A percentile compares a stretch with the other conserved stretches of the same genome.
These are phyloP conservation scores for Ganoderma meredithae DNA, from an alignment of 1,284 basidiomycete genomes.

Conservation along the genomic window DNA sequence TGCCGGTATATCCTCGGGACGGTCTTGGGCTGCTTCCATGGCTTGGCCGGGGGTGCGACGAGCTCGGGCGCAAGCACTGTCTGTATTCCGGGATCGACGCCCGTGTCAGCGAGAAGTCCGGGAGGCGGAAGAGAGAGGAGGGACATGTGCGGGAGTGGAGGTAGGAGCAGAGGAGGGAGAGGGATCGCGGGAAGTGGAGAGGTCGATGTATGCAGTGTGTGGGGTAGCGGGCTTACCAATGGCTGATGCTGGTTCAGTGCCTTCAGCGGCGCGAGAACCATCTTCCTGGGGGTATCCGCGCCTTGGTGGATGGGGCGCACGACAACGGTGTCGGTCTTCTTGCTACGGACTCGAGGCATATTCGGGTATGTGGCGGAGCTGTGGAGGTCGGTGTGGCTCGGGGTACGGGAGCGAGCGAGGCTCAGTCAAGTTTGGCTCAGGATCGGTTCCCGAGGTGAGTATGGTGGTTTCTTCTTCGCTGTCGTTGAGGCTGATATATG, in stretches of 20 bases:
- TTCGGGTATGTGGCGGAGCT: background rate
- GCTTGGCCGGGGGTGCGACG: conserved; percentile 6
- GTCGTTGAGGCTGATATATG: conserved; percentile 3
- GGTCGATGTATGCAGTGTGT: background rate
- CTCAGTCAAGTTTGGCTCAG: background rate
- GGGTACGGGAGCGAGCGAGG: background rate
- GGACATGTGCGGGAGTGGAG: background rate
- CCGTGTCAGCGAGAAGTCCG: background rate
- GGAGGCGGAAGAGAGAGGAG: background rate
- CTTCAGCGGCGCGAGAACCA: conserved; percentile 17
- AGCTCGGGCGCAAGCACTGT: conserved; percentile 14
- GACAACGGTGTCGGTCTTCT: conserved; percentile 17
- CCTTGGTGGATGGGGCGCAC: conserved; percentile 24
- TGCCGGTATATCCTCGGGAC: background rate
- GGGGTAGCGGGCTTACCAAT: conserved; percentile 16
- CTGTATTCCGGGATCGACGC: conserved; percentile 10
- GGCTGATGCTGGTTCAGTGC: conserved; percentile 23
- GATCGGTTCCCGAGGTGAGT: conserved; percentile 7
- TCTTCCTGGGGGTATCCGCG: conserved; percentile 15
- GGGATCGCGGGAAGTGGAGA: background rate
- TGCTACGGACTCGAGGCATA: conserved; percentile 19
- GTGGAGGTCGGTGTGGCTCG: background rate
- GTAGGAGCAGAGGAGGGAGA: background rate
- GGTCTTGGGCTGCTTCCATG: conserved; percentile 20
- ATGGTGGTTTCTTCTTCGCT: background rate